Base-by-base conservation (phyloP, 257 asterid genomes). In the Hygrophila difformis region DNA sequence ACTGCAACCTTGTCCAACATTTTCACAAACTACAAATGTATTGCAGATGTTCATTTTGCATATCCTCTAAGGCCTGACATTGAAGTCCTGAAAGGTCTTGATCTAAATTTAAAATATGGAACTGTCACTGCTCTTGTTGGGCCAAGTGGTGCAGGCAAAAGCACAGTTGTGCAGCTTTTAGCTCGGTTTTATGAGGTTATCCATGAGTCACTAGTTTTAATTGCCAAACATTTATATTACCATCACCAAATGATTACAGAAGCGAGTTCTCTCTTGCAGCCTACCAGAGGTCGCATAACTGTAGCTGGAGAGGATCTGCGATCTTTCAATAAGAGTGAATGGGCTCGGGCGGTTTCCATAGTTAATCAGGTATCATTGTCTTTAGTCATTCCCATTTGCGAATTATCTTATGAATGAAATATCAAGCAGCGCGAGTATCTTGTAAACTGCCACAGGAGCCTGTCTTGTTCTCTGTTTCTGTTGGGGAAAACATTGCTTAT, bases 281-380 rank as follows among this genome's bases (percentile, higher is more conserved):
- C 94, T 56, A 82, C 78, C 23, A 74, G 67, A 47, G 98, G 98
- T 35, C 73, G 83, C 49, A 82, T 85, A 71, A 89, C 98, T 53
- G 92, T 89, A 67, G 87, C 84, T 40, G 96, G 94, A 56, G 98
- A 89, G 84, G 98, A 89, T 75, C 63, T 89, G 40, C 84, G 96
- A 39, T 64, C 93, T 42, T 85, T 89, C 57, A 86, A 82, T 70
- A 89, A 82, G 78, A 79, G 86, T 50, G 94, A 89, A 69, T 89
- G 98, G 98, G 94, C 94, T 56, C 83, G 86, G 18, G 85, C 60
- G 43, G 88, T 89, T 55, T 89, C 98, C 54, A 62, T 82, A 35
- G 98, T 89, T 64, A 89, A 89, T 66, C 98, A 88, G 61, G 97
- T 88, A 76, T 51, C 37, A n/a, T n/a, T n/a, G n/a, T n/a, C n/a